Evolutionary conservation across 176 grass and related monocot species (phyloP), one percentile per base, ranked within the genome.

Genomic region (Tillandsia leiboldiana): DNA sequence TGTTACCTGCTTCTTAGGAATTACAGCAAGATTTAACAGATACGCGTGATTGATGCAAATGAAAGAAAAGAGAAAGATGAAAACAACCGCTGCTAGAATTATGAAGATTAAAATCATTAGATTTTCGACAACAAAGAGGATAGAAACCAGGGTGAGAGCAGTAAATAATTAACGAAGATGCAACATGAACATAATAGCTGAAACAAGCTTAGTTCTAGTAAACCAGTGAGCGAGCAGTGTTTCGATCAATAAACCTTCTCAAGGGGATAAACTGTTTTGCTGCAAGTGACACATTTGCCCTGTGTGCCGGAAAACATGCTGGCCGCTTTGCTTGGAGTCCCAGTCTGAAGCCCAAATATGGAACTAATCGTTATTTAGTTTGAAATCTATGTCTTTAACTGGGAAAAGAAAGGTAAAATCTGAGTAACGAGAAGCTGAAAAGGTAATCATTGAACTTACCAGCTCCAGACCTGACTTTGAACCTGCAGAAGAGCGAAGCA

Each of bases 261-360:
- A 48, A 42, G 28, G 4, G 70, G 70, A 72, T 72, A 72, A 1
- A 20, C 70, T 20, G 70, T 72, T 33, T 72, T 72, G 26, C 11
- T 58, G 53, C 70, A 72, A 17, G 14, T 17, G 26, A 58, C 22
- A 22, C 70, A 72, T 56, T 72, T 72, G 14, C 61, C 70, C 48
- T 20, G 22, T 6, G 70, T 72, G 26, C 70, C 70, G 4, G 26
- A 26, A 48, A 72, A 72, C 26, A 17, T 17, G 28, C 70, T 47
- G 2, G 53, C 28, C 1, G 20, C 70, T 59, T 72, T 72, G 70
- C 26, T 72, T 17, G 51, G 48, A 51, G 20, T 51, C 64, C 56
- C 6, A 59, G 56, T 59, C 14, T 59, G 8, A 59, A 59, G 0
- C 18, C 56, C 15, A 18, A 14, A 15, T 59, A 6, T 8, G 15